Evolutionary conservation across 331 rosid species (phyloP).

Genomic region (Malus hybrid): DNA sequence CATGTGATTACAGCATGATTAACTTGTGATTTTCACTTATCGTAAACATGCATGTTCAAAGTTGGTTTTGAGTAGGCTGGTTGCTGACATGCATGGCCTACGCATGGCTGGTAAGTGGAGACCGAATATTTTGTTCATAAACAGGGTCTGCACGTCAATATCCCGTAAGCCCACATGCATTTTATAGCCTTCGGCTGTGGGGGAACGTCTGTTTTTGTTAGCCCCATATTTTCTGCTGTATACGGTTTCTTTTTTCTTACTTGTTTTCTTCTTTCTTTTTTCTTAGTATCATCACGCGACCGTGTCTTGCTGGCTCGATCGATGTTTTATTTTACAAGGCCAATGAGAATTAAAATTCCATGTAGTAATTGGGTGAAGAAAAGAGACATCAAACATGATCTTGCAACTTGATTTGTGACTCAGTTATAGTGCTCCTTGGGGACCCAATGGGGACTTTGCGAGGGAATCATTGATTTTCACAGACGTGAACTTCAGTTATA

Average conservation of each 20-base stretch:
- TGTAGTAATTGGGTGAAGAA: too few relatives aligned
- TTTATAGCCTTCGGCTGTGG: background rate
- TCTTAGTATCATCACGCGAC: too few relatives aligned
- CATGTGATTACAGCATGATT: background rate
- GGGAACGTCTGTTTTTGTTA: background rate
- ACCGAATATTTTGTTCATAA: background rate
- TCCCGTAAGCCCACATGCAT: background rate
- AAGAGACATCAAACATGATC: too few relatives aligned
- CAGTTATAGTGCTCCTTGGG: constrained; percentile 14
- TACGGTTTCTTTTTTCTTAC: background rate
- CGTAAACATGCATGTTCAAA: background rate
- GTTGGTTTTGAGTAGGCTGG: background rate
- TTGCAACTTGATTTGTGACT: too few relatives aligned
- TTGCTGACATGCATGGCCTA: background rate
- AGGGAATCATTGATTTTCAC: constrained; percentile 32
- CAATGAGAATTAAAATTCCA: too few relatives aligned
- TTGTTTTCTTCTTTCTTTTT: background rate
- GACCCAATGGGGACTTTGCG: constrained; percentile 32
- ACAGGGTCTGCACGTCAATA: background rate
- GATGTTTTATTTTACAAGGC: too few relatives aligned
- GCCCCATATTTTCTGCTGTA: too few relatives aligned
- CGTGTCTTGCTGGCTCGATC: too few relatives aligned
- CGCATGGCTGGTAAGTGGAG: constrained; percentile 7
- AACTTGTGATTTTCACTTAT: background rate
- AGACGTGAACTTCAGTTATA: constrained; percentile 39